Base-by-base conservation (phyloP, 768 basidiomycete species). In the Leccinellum luteum region DNA sequence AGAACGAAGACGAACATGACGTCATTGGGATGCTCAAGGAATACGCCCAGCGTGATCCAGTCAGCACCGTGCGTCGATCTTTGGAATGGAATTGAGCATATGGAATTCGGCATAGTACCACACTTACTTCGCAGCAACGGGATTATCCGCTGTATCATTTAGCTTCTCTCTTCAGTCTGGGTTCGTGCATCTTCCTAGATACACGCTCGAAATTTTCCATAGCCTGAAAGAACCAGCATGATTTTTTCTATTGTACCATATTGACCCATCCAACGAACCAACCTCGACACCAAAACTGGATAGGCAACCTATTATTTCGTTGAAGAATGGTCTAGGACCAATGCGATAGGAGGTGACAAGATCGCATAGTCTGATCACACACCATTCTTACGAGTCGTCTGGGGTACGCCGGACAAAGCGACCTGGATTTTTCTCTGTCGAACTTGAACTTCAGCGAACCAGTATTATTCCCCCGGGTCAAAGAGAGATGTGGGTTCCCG, bases 1-100 rank as follows among this genome's bases (percentile, higher is more conserved):
- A 62, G 58, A 59, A 50, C 60, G 63, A 64, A 58, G 34, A 45
- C 7, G 28, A 28, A 15, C 23, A 52, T 63, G 62, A 64, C 25
- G 47, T 65, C 63, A 65, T 61, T 43, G 51, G 63, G 45, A 48
- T 52, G 49, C 45, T 8, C 15, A 49, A 51, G 52, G 51, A 52
- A 64, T 61, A 23, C 57, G 48, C 30, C 48, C 27, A 25, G 25
- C n/a, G 17, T 14, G 44, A 15, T 28, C 44, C 3, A 19, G 45
- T 44, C 19, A 25, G 57, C 49, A 48, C n/a, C 23, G 6, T 19
- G 41, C 28, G 27, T 8, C 32, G 1, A 38, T 7, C 13, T 51
- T 38, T 61, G 51, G 61, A 63, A 58, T 61, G 7, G 17, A 6
- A 25, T 9, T 14, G 45, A 34, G 12, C 12, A 47, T 31, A 30